Evolutionary conservation across 2,329 filamentous ascomycete genomes (phyloP).

Genomic region (Monosporascus sp.): DNA sequence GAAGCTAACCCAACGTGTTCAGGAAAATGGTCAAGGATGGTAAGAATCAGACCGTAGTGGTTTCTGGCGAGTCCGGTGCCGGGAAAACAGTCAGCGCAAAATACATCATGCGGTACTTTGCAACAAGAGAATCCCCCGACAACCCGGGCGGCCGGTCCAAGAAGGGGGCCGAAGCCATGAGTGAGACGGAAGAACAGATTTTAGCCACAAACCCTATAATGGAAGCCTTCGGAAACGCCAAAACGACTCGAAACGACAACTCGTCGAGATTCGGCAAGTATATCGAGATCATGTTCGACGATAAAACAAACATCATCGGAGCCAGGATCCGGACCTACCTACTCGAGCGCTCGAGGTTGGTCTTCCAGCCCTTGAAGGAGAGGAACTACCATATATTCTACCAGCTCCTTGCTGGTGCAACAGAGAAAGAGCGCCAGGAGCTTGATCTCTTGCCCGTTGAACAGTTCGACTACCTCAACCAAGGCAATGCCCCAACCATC

Average conservation of each 20-base stretch:
- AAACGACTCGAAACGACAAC: slow-evolving; percentile 99
- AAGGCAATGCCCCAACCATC: slow-evolving; percentile 85
- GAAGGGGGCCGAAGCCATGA: slow-evolving; percentile 76
- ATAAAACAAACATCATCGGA: slow-evolving; percentile 91
- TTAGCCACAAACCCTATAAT: slow-evolving; percentile 98
- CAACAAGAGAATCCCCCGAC: slow-evolving; percentile 89
- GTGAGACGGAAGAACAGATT: slow-evolving; percentile 97
- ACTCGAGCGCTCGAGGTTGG: slow-evolving; percentile 87
- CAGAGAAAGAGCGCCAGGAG: slow-evolving; percentile 74
- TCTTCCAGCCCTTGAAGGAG: slow-evolving; percentile 96
- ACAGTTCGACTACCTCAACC: slow-evolving; percentile 93
- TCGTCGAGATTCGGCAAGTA: slow-evolving; percentile 99
- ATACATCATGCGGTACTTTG: slow-evolving; percentile 99
- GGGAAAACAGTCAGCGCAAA: slow-evolving; percentile 99
- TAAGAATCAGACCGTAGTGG: slow-evolving; percentile 96
- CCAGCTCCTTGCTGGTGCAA: slow-evolving; percentile 88
- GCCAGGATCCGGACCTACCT: slow-evolving; percentile 96
- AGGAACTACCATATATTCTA: slow-evolving; percentile 99
- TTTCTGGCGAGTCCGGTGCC: slow-evolving; percentile 98
- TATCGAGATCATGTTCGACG: slow-evolving; percentile 99
- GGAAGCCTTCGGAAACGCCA: slow-evolving; percentile 99
- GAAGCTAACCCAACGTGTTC: slow-evolving; percentile 31
- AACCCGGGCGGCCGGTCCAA: slow-evolving; percentile 74
- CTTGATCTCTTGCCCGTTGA: slow-evolving; percentile 76
- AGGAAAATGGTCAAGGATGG: slow-evolving; percentile 95